Base-by-base conservation (phyloP, 371 early-diverging fungal genomes). In the Smittium mucronatum region DNA sequence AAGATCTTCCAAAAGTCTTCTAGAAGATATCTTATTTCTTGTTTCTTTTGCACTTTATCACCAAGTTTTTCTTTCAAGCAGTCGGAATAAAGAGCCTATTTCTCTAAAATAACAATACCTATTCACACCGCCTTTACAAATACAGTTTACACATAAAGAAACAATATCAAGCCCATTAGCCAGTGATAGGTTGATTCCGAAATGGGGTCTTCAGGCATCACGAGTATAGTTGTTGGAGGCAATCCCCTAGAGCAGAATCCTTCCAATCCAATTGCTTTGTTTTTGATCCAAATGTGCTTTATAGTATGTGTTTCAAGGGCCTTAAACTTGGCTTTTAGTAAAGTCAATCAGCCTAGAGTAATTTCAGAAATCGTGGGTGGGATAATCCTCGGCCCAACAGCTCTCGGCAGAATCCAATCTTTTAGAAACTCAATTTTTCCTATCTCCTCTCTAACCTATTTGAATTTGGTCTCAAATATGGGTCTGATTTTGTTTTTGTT, bases 401-500 rank as follows among this genome's bases (percentile, higher is more conserved):
- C 83, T 1, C 74, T 92, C 69, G 88, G 91, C 8, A 85, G 84
- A 63, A 89, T 89, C 68, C 86, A 87, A 17, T 79, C 78, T 11
- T 92, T 85, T 70, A 74, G 71, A 34, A 68, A 73, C n/a, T 79
- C 83, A 21, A 81, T 91, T 8, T 91, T 92, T 70, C 87, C 88
- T 26, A 29, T 70, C 0, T 75, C 63, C 2, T 88, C 89, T 1
- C 71, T 91, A n/a, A 83, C 87, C 0, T 83, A 79, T 71, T 77
- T 96, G 58, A 86, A 83, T 57, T 76, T 93, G 30, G 81, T 93
- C 8, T 86, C 95, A n/a, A 89, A 88, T 71, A 75, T 97, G 71
- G 96, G 95, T 16, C 81, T 97, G 57, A 82, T 94, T 21, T 84
- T 97, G 63, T 95, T 90, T 77, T 80, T 95, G 64, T 94, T 95